phyloP scores from a whole-genome alignment of 495 filamentous ascomycete species.

The Schizothecium vesticola region DNA sequence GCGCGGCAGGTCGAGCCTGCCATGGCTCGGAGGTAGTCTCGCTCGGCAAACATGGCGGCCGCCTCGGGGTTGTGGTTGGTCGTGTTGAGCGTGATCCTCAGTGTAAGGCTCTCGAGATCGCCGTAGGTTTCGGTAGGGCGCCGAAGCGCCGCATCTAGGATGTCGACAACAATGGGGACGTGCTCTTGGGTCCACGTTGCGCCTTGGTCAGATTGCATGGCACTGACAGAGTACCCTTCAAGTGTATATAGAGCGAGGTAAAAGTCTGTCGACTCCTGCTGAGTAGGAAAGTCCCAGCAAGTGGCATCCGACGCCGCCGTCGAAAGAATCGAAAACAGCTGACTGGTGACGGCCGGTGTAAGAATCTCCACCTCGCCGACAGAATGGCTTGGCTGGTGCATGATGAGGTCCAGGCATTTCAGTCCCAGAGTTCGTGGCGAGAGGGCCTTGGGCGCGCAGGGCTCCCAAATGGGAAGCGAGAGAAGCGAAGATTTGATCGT shows the following conservation, averaged over 20 bases:
- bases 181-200: constrained; percentile 36
- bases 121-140: constrained; percentile 27
- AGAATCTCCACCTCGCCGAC: constrained; percentile 48
- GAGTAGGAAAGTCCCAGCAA: constrained; percentile 31
- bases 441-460: constrained; percentile 43
- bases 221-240: constrained; percentile 39
- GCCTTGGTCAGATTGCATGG: constrained; percentile 31
- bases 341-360: constrained; percentile 43
- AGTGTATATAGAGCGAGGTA: constrained; percentile 37
- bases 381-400: constrained; percentile 47
- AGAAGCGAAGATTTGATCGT: constrained; percentile 46
- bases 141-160: constrained; percentile 30
- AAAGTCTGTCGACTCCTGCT: constrained; percentile 33
- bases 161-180: constrained; percentile 35
- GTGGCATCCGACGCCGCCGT: constrained; percentile 27
- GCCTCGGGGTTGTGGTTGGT: constrained; percentile 73
- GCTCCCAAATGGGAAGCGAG: constrained; percentile 52
- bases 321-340: constrained; percentile 47
- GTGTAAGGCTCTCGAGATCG: constrained; percentile 37
- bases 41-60: constrained; percentile 59
- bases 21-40: constrained; percentile 52
- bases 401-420: constrained; percentile 57
- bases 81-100: constrained; percentile 78
- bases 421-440: constrained; percentile 61
- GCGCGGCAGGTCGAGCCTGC: constrained; percentile 36